Evolutionary conservation across 2,329 filamentous ascomycete species (phyloP).

Genomic region (Cytospora paraplurivora): DNA sequence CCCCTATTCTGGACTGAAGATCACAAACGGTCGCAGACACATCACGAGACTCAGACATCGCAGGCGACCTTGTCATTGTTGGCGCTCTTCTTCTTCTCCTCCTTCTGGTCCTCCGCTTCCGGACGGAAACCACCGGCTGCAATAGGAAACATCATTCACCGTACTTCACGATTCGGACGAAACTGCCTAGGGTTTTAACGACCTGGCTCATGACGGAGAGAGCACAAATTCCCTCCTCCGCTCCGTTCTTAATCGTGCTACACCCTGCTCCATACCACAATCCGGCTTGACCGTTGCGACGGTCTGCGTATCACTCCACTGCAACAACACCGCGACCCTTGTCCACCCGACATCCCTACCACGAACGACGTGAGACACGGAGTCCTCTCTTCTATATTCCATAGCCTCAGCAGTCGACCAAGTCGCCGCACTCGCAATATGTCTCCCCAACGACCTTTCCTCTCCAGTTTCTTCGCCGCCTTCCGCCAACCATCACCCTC

Average conservation of each 20-base stretch:
- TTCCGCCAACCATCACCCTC: conserved; percentile 52
- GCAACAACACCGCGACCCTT: not conserved
- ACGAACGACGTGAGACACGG: not conserved
- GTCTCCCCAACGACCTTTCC: conserved; percentile 58
- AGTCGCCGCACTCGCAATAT: conserved; percentile 38
- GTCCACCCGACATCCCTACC: conserved; percentile 1
- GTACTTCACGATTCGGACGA: no score
- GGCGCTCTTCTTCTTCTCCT: no score
- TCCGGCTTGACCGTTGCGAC: not conserved
- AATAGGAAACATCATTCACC: no score
- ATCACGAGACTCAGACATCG: no score
- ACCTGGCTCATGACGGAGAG: not conserved
- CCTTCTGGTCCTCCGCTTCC: no score
- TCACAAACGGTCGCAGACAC: no score
- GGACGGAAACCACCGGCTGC: no score
- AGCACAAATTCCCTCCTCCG: not conserved
- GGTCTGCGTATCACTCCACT: not conserved
- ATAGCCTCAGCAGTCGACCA: not conserved
- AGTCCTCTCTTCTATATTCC: not conserved
- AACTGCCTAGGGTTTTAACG: no score
- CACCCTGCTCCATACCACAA: not conserved
- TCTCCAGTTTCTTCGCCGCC: conserved; percentile 58
- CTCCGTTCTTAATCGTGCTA: not conserved
- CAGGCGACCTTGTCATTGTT: no score
- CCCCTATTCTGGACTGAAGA: no score